Base-by-base conservation (phyloP, 768 basidiomycete genomes). In the Exsudoporus frostii region DNA sequence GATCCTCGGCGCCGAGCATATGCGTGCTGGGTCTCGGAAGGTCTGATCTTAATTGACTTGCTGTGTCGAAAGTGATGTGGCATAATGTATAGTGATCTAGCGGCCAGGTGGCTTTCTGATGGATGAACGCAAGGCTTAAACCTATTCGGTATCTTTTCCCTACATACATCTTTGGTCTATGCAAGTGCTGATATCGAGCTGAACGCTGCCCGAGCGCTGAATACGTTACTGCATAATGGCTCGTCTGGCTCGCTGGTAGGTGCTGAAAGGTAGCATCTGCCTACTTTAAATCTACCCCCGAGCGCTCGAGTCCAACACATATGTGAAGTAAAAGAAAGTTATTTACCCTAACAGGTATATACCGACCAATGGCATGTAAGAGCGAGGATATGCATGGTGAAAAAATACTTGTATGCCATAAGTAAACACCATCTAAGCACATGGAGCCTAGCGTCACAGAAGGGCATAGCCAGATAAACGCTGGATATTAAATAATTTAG, bases 401-500 rank as follows among this genome's bases (percentile, higher is more conserved):
- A 39, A 48, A 51, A 29, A 45, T 40, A 34, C 42, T 41, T 41
- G 42, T 33, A 45, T 50, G 38, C 47, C 45, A 65, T 62, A 57
- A 62, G 49, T 51, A 55, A 65, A 55, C 45, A 49, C 45, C 52
- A 53, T 52, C 50, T 51, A 47, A 40, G 55, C 55, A 36, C 54
- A 54, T 51, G 45, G 36, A 48, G 42, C 55, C 49, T 45, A 36
- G 49, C 24, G 49, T 55, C 53, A 58, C 40, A 37, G 32, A 51
- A 47, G 38, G 58, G 41, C 55, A 30, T 48, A 46, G 51, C 51
- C 33, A 52, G 45, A 42, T n/a, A 51, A 47, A 51, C 50, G 40
- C 45, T 49, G 48, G 45, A 66, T 56, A 66, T 63, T 55, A 67
- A 55, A 60, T 63, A 63, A 47, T 24, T 65, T 60, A 57, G 51